phyloP scores from a whole-genome alignment of 2,329 filamentous ascomycete genomes.

The Colletotrichum eremochloae region DNA sequence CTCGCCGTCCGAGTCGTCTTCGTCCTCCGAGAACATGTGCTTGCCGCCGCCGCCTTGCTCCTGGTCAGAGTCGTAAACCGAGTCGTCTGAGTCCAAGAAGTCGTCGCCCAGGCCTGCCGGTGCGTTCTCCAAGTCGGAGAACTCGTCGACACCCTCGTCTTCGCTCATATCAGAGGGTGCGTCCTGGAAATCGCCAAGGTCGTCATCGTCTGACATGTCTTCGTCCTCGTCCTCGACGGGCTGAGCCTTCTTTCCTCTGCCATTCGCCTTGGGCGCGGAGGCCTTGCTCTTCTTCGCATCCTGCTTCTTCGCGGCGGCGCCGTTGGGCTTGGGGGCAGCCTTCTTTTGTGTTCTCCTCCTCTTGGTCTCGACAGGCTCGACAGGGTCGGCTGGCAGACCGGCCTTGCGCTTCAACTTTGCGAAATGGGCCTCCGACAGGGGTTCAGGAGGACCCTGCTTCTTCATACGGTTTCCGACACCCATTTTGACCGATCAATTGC shows the following conservation, averaged over 20 bases:
- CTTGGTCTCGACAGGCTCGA: conserved; percentile 74
- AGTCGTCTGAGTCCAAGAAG: conserved; percentile 70
- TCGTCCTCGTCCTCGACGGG: conserved; percentile 46
- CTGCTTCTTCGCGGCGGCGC: conserved; percentile 50
- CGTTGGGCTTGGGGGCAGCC: conserved; percentile 51
- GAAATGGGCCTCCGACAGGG: conserved; percentile 84
- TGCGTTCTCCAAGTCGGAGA: conserved; percentile 58
- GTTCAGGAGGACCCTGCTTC: conserved; percentile 90
- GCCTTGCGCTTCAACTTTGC: conserved; percentile 89
- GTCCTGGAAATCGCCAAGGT: conserved; percentile 54
- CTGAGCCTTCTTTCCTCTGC: conserved; percentile 47
- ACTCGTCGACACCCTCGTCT: conserved; percentile 54
- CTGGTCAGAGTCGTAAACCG: conserved; percentile 80
- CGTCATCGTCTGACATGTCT: conserved; percentile 45
- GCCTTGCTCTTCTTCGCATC: conserved; percentile 52
- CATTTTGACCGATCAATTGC: conserved; percentile 68
- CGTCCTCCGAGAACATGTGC: conserved; percentile 95
- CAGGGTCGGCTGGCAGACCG: conserved; percentile 72
- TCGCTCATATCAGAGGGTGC: conserved; percentile 58
- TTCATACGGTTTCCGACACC: conserved; percentile 92
- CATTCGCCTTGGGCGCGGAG: conserved; percentile 44
- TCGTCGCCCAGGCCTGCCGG: conserved; percentile 64
- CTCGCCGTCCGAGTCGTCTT: conserved; percentile 88
- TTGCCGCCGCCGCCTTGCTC: conserved; percentile 64
- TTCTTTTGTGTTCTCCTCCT: conserved; percentile 61